Base-by-base conservation (phyloP, 2,329 filamentous ascomycete species). In the Venturia asperata region DNA sequence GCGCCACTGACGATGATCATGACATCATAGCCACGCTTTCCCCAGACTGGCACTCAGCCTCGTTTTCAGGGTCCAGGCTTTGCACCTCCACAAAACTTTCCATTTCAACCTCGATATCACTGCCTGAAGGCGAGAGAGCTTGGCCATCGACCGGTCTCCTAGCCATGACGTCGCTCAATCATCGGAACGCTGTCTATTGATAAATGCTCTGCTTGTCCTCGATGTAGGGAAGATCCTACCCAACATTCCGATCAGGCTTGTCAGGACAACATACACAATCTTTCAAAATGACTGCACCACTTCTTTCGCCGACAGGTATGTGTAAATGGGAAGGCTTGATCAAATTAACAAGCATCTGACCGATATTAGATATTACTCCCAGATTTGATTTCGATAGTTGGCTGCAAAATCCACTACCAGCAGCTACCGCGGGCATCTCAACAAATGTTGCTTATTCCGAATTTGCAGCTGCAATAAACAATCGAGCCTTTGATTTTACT, bases 291-390 rank as follows among this genome's bases (percentile, higher is more conserved):
- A 56, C 49, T 37, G 49, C 49, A 30, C 49, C 27, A 27, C 49
- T 56, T 19, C 49, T 56, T 56, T 56, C 49, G n/a, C 49, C 49
- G 11, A 56, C 24, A 56, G 49, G 49, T 56, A 19, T 34, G 9
- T 4, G 2, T 56, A 10, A 19, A 17, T 9, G 6, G 19, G 1
- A 34, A 34, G 19, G 13, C 21, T 34, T 34, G 4, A n/a, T 15
- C 17, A 17, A 34, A 56, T n/a, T 6, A 24, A 56, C 17, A 17
- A n/a, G 7, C 10, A 19, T 15, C 49, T 56, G 49, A 56, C 49
- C 19, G 19, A 19, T 27, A 15, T 27, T 17, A 56, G 49, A 56
- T 11, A 56, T 56, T 21, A 30, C 24, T 17, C 49, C 49, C 11
- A 56, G 13, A 5, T 17, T 56, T 24, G 49, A 56, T 15, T 56